phyloP scores from a whole-genome alignment of 2,329 filamentous ascomycete species.

The Cercospora nicotianae region DNA sequence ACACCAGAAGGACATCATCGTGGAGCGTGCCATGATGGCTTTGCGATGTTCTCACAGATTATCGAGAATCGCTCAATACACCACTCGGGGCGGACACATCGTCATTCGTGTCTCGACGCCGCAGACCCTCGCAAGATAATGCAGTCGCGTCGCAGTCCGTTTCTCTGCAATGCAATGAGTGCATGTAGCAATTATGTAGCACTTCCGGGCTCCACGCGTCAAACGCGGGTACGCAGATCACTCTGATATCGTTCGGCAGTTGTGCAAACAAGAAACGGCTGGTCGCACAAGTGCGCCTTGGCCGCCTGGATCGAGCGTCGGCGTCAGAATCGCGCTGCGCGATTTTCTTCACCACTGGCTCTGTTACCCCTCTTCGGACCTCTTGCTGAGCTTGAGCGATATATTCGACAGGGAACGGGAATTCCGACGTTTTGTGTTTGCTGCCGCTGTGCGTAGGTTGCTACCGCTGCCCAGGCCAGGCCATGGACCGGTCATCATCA shows the following conservation, averaged over 20 bases:
- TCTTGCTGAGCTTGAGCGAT: background rate
- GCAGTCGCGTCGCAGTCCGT: background rate
- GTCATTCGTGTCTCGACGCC: background rate
- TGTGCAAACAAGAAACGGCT: slow-evolving; percentile 5
- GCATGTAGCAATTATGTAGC: background rate
- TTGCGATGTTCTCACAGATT: background rate
- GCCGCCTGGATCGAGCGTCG: slow-evolving; percentile 3
- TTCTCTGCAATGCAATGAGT: slow-evolving; percentile 2
- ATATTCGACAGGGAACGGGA: background rate
- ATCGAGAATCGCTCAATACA: background rate
- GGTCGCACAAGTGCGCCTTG: slow-evolving; percentile 7
- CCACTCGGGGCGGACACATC: background rate
- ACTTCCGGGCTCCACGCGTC: background rate
- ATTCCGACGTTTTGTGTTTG: background rate
- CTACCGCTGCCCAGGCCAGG: background rate
- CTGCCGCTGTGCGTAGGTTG: background rate
- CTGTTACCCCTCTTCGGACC: slow-evolving; percentile 6
- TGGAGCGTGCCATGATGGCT: background rate
- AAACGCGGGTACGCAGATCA: slow-evolving; percentile 7
- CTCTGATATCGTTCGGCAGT: slow-evolving; percentile 4
- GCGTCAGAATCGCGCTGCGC: slow-evolving; percentile 11
- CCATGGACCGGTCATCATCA: background rate
- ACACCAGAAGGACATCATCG: background rate
- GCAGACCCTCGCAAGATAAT: background rate
- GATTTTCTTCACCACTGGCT: slow-evolving; percentile 6